Evolutionary conservation across 2,329 filamentous ascomycete genomes (phyloP), one percentile per base, ranked within the genome.

Genomic region (Diaporthe vexans): DNA sequence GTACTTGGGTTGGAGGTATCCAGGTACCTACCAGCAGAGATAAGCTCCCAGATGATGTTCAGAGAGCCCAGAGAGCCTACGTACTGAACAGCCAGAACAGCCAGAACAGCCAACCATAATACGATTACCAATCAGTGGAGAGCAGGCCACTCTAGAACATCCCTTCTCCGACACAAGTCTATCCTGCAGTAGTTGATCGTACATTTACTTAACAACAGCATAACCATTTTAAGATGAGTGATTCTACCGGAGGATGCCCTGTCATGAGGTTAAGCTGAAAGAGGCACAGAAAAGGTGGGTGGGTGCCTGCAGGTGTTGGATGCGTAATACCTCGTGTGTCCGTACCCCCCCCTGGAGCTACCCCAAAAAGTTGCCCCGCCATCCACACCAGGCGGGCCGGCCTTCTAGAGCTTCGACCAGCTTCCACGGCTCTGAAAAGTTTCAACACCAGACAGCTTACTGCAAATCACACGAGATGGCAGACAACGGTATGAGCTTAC

Each of bases 401-500:
- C 52, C 75, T 74, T 75, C 26, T 58, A 29, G 40, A 46, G 46
- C 59, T 79, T 79, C 79, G 73, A 79, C 75, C 59, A 71, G 63
- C 74, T 77, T 78, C 76, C 43, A 69, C 35, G 29, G 4, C 43
- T 29, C 51, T 58, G n/a, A 46, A 71, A 48, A 67, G 24, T 33
- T 26, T 40, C 51, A 40, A 57, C 65, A 58, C 70, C 37, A 68
- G 40, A 26, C 24, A 46, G 17, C 29, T 52, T 19, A 43, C 48
- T 58, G 37, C 26, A 74, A 37, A 17, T 24, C 52, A 19, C 57
- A 69, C 57, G 80, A 73, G 58, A 87, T 87, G 85, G 80, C 85
- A 63, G 85, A 86, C 76, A 86, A 84, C 77, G 83, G 83, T 82
- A 77, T 54, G 78, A 4, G 10, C 46, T 51, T 9, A 51, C 6